Percentiles rank a stretch among this genome's conserved stretches.
These are phyloP conservation scores for Smittium culicis DNA, from an alignment of 371 early-diverging fungal genomes.

Conservation along the genomic window DNA sequence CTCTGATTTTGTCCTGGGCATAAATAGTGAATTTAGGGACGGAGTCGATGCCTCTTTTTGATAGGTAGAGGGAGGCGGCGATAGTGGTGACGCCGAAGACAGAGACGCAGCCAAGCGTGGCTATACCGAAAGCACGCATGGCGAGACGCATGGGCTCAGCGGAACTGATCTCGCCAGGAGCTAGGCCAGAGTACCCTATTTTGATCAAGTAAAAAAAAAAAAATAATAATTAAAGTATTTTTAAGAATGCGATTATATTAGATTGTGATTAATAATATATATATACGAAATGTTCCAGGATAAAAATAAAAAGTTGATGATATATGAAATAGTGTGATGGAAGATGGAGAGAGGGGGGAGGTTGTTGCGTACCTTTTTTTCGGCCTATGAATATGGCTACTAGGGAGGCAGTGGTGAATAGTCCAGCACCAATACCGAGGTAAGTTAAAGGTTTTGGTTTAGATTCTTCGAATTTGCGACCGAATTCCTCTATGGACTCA, in stretches of 20 bases:
- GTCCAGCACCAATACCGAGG: neutral
- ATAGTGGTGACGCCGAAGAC: neutral
- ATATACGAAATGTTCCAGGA: neutral
- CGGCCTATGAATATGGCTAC: neutral
- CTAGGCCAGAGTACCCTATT: neutral
- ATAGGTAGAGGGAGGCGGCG: neutral
- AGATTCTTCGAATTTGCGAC: slow-evolving; percentile 1
- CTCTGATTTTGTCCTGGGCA: neutral
- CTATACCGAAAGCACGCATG: neutral
- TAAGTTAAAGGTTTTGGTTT: neutral
- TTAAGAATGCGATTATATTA: neutral
- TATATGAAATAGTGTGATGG: too few relatives aligned
- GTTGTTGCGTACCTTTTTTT: neutral
- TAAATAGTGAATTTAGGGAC: neutral
- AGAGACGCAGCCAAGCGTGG: neutral
- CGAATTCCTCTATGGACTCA: neutral
- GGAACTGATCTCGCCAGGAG: neutral
- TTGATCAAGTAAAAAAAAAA: neutral
- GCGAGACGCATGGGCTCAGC: slow-evolving; percentile 2
- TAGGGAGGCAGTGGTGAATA: neutral
- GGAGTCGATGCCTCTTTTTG: neutral
- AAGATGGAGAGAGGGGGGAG: neutral
- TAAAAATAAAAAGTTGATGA: neutral
- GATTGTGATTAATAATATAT: neutral
- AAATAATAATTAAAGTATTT: neutral